A percentile compares a stretch with the other conserved stretches of the same genome.
Conservation (phyloP, 345 rosid genomes). For the Salix suchowensis region DNA sequence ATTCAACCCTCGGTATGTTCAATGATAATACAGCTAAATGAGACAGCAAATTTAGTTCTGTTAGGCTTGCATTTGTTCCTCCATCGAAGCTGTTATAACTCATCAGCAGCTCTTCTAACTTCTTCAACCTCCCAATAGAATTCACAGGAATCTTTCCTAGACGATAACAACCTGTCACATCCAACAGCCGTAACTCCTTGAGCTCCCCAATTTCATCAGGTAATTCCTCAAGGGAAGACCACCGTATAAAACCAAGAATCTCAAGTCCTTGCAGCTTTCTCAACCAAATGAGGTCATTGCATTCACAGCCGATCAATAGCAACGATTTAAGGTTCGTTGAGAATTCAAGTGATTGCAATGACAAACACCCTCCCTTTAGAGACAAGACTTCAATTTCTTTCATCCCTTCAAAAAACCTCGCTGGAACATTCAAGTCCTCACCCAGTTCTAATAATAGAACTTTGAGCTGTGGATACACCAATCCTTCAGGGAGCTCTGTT, state of each 20-base stretch:
- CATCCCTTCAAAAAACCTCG: not conserved
- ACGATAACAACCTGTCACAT: too few relatives aligned
- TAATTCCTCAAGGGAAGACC: not conserved
- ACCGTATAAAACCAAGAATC: not conserved
- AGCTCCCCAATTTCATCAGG: not conserved
- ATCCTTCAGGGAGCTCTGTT: not conserved
- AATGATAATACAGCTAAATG: too few relatives aligned
- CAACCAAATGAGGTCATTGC: not conserved
- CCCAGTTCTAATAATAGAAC: not conserved
- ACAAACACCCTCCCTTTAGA: not conserved
- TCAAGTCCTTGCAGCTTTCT: not conserved
- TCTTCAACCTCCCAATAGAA: too few relatives aligned
- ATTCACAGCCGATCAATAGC: not conserved
- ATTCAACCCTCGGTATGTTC: too few relatives aligned
- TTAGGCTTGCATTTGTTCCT: too few relatives aligned
- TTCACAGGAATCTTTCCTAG: too few relatives aligned
- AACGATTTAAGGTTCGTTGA: not conserved
- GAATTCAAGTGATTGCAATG: not conserved
- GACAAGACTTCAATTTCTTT: not conserved
- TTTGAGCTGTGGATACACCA: not conserved
- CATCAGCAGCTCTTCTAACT: too few relatives aligned
- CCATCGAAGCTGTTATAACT: too few relatives aligned
- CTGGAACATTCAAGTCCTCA: not conserved
- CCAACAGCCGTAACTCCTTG: not conserved
- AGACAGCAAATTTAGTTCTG: too few relatives aligned